These are phyloP conservation scores for Starmerella cellae DNA, from an alignment of 805 yeast species.

Conservation along the genomic window DNA sequence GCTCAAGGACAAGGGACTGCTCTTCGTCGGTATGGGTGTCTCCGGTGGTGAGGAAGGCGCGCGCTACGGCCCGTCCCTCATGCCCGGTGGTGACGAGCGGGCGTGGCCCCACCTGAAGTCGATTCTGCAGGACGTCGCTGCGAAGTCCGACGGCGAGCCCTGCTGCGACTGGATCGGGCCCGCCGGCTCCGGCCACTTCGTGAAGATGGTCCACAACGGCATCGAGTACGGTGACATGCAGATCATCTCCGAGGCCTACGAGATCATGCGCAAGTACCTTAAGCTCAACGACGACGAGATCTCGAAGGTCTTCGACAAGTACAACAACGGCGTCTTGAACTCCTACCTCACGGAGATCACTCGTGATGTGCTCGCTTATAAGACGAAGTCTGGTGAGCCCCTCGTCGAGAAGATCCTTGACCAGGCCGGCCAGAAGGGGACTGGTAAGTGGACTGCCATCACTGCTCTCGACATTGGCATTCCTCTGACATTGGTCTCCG, in stretches of 20 bases:
- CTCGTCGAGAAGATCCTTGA: constrained; percentile 93
- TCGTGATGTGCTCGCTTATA: constrained; percentile 79
- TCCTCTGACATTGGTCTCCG: constrained; percentile 97
- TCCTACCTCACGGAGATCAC: constrained; percentile 95
- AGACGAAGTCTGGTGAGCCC: constrained; percentile 84
- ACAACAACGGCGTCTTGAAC: constrained; percentile 97
- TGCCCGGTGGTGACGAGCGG: constrained; percentile 98
- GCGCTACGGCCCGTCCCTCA: constrained; percentile 94
- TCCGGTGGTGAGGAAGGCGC: constrained; percentile 99
- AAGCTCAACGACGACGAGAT: constrained; percentile 83
- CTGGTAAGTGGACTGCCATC: constrained; percentile 99
- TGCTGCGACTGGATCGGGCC: constrained; percentile 99
- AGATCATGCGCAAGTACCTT: constrained; percentile 86
- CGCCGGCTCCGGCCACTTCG: constrained; percentile 97
- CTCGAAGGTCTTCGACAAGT: constrained; percentile 75
- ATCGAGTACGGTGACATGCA: constrained; percentile 99
- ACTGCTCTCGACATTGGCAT: constrained; percentile 94
- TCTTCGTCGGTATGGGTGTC: constrained; percentile 97
- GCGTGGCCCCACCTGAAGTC: constrained; percentile 99
- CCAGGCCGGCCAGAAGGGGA: constrained; percentile 98
- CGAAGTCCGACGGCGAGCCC: constrained; percentile 96
- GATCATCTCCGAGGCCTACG: constrained; percentile 95
- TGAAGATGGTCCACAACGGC: constrained; percentile 99
- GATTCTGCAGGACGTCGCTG: constrained; percentile 90
- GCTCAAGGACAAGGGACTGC: constrained; percentile 71